phyloP scores from a whole-genome alignment of 2,329 filamentous ascomycete species.

The Neospermospora avenae region DNA sequence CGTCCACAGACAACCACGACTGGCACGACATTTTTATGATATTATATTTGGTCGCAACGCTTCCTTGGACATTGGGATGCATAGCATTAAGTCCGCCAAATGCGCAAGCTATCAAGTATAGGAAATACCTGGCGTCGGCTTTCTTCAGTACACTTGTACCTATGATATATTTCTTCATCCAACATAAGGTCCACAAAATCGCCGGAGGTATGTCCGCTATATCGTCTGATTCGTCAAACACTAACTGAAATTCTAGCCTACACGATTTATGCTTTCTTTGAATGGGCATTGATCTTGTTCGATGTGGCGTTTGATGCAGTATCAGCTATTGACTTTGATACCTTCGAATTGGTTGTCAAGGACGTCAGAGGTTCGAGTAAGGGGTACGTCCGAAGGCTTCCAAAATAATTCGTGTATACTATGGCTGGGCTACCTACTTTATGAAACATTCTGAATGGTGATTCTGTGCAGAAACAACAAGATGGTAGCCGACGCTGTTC shows the following conservation, averaged over 20 bases:
- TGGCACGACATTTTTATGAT: constrained; percentile 99
- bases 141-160: constrained; percentile 93
- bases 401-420: constrained; percentile 69
- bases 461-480: constrained; percentile 39
- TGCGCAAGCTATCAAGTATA: constrained; percentile 76
- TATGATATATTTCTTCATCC: constrained; percentile 94
- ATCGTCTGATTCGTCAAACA: constrained; percentile 3
- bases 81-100: constrained; percentile 85
- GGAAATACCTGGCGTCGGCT: constrained; percentile 75
- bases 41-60: constrained; percentile 87
- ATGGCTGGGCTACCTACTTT: constrained; percentile 28
- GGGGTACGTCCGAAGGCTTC: constrained; percentile 98
- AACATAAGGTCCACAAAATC: constrained; percentile 94
- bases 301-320: constrained; percentile 97
- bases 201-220: constrained; percentile 66
- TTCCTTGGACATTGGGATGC: constrained; percentile 94
- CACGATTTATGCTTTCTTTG: constrained; percentile 95
- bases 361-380: constrained; percentile 88
- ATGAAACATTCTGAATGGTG: constrained; percentile 34
- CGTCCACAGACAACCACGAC: constrained; percentile 95
- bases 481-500: constrained; percentile 45
- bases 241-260: constrained; percentile 62
- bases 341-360: constrained; percentile 82
- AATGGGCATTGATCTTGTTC: constrained; percentile 92
- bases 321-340: constrained; percentile 85